Base-by-base conservation (phyloP, 1,284 basidiomycete species). In the Kalmanozyma brasiliensis region DNA sequence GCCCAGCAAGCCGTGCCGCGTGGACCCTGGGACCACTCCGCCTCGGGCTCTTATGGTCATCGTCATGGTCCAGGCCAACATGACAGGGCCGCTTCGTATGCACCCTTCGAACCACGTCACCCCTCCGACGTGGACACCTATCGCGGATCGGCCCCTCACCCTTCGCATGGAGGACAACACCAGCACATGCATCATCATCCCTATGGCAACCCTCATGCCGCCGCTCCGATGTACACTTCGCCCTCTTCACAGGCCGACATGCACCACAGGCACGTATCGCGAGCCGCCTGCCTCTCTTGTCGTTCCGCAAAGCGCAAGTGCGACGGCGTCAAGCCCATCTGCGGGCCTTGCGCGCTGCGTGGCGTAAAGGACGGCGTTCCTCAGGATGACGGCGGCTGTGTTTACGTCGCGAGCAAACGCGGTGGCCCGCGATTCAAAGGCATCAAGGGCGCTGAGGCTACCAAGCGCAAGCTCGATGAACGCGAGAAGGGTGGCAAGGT, bases 341-440 rank as follows among this genome's bases (percentile, higher is more conserved):
- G 76, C 43, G 72, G 74, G 1, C 76, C 67, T 2, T 78, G 76
- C 42, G 53, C 55, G 4, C 48, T 60, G 4, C 47, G 76, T 37
- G 76, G 74, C 33, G 66, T 75, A 52, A 65, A 68, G n/a, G 63
- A 61, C 11, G 72, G 53, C 44, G 46, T 45, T 20, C 45, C 59
- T 0, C 58, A 59, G 30, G 62, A 65, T 6, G 73, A 69, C 23
- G 74, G 74, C 19, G 72, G 66, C 22, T 78, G 76, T 36, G 57
- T 67, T 24, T 78, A 63, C 23, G 73, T 78, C 3, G 67, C 74
- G 14, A 70, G 65, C 49, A 76, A 74, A 44, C 60, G 76, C 8
- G 76, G 76, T 23, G 76, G 76, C 1, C 76, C 76, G 11, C 53
- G 76, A 14, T 76, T 72, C 68, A 78, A 78, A 57, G 76, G 76